Evolutionary conservation across 2,329 filamentous ascomycete species (phyloP).

Genomic region (Colletotrichum sp.): DNA sequence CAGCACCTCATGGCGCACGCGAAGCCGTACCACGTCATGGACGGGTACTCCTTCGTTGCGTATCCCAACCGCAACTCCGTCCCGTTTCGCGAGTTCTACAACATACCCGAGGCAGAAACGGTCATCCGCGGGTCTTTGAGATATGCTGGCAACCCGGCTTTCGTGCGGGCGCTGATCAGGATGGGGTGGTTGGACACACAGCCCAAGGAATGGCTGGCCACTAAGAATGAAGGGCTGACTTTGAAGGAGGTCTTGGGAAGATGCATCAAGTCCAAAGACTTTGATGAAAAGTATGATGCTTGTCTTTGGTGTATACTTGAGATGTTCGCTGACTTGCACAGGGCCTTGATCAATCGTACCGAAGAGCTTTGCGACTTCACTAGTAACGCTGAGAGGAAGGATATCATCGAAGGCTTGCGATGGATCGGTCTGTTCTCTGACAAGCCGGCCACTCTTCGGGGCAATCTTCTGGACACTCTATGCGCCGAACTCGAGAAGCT

Average conservation of each 20-base stretch:
- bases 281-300: conserved; percentile 62
- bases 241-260: conserved; percentile 72
- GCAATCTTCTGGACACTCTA: conserved; percentile 73
- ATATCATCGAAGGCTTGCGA: conserved; percentile 66
- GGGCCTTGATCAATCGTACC: conserved; percentile 60
- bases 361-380: conserved; percentile 65
- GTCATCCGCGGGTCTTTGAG: conserved; percentile 71
- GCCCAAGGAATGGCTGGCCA: conserved; percentile 58
- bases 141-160: conserved; percentile 72
- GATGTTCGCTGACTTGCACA: neutral
- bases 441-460: conserved; percentile 61
- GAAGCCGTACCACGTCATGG: conserved; percentile 67
- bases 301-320: neutral
- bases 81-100: conserved; percentile 70
- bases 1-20: conserved; percentile 68
- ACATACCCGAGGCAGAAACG: conserved; percentile 72
- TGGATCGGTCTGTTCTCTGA: conserved; percentile 65
- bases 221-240: conserved; percentile 81
- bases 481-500: conserved; percentile 76
- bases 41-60: conserved; percentile 67
- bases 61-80: conserved; percentile 75
- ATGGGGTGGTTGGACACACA: conserved; percentile 62
- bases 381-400: conserved; percentile 64
- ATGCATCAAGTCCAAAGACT: conserved; percentile 74
- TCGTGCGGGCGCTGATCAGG: conserved; percentile 71